Evolutionary conservation across 2,329 filamentous ascomycete species (phyloP).

Genomic region (Sarocladiaceae sp.): DNA sequence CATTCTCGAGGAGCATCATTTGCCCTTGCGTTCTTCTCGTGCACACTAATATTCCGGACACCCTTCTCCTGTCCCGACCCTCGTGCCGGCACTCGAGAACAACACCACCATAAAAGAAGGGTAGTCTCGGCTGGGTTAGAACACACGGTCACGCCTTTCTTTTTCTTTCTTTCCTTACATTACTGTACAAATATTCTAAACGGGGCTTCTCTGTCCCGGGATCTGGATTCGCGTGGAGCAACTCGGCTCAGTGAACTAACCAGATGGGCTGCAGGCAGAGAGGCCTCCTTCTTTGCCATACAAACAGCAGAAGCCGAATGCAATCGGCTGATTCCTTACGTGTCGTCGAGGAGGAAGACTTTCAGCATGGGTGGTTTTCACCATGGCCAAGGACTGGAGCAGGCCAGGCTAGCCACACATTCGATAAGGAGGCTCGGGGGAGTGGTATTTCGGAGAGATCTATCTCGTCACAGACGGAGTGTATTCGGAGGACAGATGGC

Average conservation of each 20-base stretch:
- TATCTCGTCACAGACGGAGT: neutral
- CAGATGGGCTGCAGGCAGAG: too few species aligned
- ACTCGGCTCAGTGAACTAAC: too few species aligned
- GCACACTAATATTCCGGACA: neutral
- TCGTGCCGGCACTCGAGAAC: too few species aligned
- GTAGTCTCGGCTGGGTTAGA: neutral
- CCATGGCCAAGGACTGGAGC: too few species aligned
- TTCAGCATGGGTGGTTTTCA: too few species aligned
- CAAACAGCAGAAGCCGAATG: too few species aligned
- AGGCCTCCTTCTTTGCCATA: too few species aligned
- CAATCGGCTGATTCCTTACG: too few species aligned
- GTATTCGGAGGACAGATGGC: neutral
- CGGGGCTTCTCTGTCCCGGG: neutral
- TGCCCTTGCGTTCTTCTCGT: conserved; percentile 1
- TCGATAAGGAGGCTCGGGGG: too few species aligned
- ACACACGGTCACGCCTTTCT: conserved; percentile 2
- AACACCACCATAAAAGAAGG: neutral
- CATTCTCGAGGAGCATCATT: neutral
- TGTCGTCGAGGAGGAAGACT: too few species aligned
- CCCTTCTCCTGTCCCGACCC: neutral
- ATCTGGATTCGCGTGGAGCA: too few species aligned
- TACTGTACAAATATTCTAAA: conserved; percentile 2
- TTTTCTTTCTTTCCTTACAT: neutral
- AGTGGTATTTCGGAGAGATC: neutral
- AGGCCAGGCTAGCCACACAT: too few species aligned